These are phyloP conservation scores for Angophora floribunda DNA, from an alignment of 345 rosid species.

Conservation along the genomic window DNA sequence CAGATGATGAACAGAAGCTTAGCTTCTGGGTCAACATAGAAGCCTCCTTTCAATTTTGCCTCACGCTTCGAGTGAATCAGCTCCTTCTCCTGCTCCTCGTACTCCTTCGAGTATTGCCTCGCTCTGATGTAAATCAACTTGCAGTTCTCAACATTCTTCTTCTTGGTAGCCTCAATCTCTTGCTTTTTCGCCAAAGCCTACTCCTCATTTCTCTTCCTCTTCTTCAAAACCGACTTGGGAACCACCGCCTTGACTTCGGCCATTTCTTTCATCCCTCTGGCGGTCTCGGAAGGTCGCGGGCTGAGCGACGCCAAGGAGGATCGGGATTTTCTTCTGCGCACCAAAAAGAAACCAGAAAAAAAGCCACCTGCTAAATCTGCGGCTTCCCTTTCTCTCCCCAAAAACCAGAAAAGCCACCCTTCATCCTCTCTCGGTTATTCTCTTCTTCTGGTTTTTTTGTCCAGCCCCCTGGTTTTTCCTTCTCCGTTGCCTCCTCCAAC, in stretches of 20 bases:
- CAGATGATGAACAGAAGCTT: constrained; percentile 73
- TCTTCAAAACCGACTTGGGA: constrained; percentile 78
- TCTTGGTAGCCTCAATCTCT: constrained; percentile 31
- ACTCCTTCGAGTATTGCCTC: constrained; percentile 48
- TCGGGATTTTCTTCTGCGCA: neutral
- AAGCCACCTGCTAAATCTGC: too few relatives aligned
- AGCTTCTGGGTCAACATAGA: constrained; percentile 87
- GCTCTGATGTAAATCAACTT: constrained; percentile 52
- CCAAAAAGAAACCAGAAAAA: too few relatives aligned
- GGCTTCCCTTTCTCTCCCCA: too few relatives aligned
- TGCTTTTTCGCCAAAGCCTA: constrained; percentile 47
- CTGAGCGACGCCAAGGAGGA: neutral
- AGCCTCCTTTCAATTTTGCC: constrained; percentile 82
- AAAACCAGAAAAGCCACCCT: too few relatives aligned
- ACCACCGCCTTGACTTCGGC: constrained; percentile 28
- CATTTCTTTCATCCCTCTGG: neutral
- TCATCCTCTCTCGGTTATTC: too few relatives aligned
- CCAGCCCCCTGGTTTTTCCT: too few relatives aligned
- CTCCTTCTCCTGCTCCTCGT: constrained; percentile 54
- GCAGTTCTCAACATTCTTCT: constrained; percentile 43
- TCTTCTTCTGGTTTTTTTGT: too few relatives aligned
- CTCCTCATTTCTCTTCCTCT: constrained; percentile 64
- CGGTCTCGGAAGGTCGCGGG: neutral
- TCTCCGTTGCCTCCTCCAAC: too few relatives aligned
- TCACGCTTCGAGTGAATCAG: constrained; percentile 62